Evolutionary conservation across 345 rosid genomes (phyloP).

Genomic region (Melastoma malabathricum): DNA sequence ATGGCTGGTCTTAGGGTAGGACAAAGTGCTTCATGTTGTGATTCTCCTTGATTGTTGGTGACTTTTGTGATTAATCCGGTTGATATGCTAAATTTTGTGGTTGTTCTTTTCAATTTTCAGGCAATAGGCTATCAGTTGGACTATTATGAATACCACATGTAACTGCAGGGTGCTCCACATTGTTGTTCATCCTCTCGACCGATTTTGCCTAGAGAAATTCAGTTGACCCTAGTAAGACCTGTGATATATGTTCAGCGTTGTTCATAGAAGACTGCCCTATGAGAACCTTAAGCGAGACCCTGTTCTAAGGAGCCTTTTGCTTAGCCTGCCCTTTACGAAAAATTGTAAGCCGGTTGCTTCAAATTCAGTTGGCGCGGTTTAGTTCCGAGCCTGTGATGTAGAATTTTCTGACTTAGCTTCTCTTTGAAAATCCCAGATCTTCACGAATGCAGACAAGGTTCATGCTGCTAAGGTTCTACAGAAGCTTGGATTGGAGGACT

Average conservation of each 20-base stretch:
- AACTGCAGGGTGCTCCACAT: background rate
- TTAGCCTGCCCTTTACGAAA: constrained; percentile 63
- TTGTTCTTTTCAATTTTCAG: constrained; percentile 23
- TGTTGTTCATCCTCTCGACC: background rate
- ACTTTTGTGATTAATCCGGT: background rate
- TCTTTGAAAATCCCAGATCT: constrained; percentile 36
- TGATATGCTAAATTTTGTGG: too few relatives aligned
- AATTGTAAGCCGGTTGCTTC: constrained; percentile 40
- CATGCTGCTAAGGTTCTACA: constrained; percentile 60
- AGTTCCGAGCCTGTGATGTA: too few relatives aligned
- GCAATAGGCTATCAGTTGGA: constrained; percentile 91
- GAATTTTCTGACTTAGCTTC: background rate
- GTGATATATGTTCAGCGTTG: constrained; percentile 21
- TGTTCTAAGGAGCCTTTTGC: constrained; percentile 57
- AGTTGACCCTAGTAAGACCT: too few relatives aligned
- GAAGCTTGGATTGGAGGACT: constrained; percentile 72
- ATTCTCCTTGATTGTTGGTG: too few relatives aligned
- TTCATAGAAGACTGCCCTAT: constrained; percentile 87
- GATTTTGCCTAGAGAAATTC: too few relatives aligned
- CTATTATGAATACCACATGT: constrained; percentile 88
- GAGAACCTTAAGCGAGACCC: constrained; percentile 85
- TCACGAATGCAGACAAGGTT: constrained; percentile 76
- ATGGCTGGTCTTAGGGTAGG: constrained; percentile 96
- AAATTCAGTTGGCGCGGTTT: too few relatives aligned
- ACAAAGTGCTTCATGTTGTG: background rate